phyloP scores from a whole-genome alignment of 2,329 filamentous ascomycete species.

The Aspergillus quadricinctus region DNA sequence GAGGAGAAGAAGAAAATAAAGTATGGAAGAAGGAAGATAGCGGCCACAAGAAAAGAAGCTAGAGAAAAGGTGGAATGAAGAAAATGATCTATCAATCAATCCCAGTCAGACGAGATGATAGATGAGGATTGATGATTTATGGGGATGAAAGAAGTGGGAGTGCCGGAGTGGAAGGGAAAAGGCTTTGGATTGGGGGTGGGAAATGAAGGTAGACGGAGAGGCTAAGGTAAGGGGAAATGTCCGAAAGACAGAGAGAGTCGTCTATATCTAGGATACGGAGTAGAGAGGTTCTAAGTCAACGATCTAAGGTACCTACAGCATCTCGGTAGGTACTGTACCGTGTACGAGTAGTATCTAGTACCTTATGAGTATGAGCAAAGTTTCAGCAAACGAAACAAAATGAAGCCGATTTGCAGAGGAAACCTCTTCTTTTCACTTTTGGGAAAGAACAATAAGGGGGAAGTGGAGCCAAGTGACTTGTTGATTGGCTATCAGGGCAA shows the following conservation, averaged over 20 bases:
- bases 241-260: neutral
- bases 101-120: neutral
- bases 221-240: neutral
- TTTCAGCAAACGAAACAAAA: neutral
- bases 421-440: neutral
- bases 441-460: neutral
- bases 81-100: neutral
- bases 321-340: neutral
- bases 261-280: no score
- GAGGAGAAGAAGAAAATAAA: conserved; percentile 4
- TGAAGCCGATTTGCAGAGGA: neutral
- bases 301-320: neutral
- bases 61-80: conserved; percentile 6
- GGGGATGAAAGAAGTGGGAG: neutral
- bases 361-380: neutral
- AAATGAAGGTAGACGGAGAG: neutral
- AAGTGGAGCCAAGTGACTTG: neutral
- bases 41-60: conserved; percentile 3
- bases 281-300: neutral
- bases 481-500: neutral
- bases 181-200: neutral
- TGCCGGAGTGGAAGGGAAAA: neutral
- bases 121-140: neutral
- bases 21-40: conserved; percentile 1
- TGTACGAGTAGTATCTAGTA: neutral